Conservation (phyloP, 352 stramenopile species). For the Globisporangium mamillatum region DNA sequence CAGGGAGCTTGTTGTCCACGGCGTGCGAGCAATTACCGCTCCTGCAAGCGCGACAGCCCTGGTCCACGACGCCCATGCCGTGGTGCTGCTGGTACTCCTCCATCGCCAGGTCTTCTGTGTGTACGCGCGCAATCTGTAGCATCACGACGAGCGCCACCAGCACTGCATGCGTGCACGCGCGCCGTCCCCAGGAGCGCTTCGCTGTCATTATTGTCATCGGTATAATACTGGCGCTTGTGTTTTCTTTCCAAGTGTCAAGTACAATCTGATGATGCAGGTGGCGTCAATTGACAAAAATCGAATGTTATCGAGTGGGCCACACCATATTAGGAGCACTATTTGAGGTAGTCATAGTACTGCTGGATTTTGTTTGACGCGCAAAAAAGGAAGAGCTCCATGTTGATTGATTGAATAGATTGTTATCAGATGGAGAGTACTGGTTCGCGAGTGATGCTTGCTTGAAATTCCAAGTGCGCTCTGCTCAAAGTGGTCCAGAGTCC, state of each 20-base stretch:
- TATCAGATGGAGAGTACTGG: not conserved
- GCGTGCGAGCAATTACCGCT: constrained; percentile 65
- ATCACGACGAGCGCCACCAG: not conserved
- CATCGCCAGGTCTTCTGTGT: constrained; percentile 11
- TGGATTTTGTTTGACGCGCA: not conserved
- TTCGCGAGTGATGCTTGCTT: not conserved
- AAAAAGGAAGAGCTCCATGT: not conserved
- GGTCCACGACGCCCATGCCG: constrained; percentile 17
- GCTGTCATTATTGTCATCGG: not conserved
- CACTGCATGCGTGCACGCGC: not conserved
- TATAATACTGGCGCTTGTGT: not conserved
- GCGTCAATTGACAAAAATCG: not conserved
- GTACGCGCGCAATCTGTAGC: not conserved
- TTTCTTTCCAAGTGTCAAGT: not conserved
- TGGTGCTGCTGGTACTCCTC: constrained; percentile 15
- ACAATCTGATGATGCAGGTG: not conserved
- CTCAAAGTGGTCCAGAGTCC: not conserved
- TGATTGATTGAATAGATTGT: not conserved
- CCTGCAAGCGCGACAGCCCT: constrained; percentile 57
- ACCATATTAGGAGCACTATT: not conserved
- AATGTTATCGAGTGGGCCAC: not conserved
- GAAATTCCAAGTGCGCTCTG: not conserved
- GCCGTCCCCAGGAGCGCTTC: constrained; percentile 1
- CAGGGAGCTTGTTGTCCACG: constrained; percentile 40
- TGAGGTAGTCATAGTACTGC: not conserved